These are phyloP conservation scores for Cordyceps tenuipes DNA, from an alignment of 2,329 filamentous ascomycete genomes.

Conservation along the genomic window DNA sequence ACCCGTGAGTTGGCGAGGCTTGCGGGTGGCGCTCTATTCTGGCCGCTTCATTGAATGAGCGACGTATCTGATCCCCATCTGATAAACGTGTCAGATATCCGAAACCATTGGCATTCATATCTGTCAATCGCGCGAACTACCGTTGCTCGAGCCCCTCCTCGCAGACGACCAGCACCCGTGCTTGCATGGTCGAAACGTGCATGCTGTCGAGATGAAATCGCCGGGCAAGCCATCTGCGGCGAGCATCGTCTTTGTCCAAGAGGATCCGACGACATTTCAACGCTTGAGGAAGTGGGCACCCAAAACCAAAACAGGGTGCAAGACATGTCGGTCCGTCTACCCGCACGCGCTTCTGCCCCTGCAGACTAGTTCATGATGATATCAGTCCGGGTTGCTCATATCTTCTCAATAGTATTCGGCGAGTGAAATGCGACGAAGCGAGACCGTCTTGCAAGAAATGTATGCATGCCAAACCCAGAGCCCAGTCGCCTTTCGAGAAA, in stretches of 20 bases:
- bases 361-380: neutral
- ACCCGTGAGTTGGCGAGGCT: neutral
- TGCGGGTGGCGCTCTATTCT: neutral
- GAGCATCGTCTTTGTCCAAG: slow-evolving; percentile 2
- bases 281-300: slow-evolving; percentile 6
- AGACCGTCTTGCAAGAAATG: slow-evolving; percentile 8
- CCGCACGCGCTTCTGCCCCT: neutral
- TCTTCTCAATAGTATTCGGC: neutral
- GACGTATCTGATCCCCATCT: neutral
- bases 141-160: neutral
- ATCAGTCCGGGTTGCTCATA: neutral
- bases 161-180: neutral
- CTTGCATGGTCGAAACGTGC: neutral
- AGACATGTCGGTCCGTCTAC: slow-evolving; percentile 8
- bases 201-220: neutral
- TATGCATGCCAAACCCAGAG: neutral
- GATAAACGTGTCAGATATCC: neutral
- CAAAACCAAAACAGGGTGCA: slow-evolving; percentile 8
- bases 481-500: neutral
- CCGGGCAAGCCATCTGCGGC: neutral
- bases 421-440: slow-evolving; percentile 5
- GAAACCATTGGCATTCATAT: neutral
- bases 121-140: neutral
- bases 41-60: neutral
- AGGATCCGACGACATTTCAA: slow-evolving; percentile 1